Evolutionary conservation across 106 monocot species (phyloP).

Genomic region (Triglochin maritima): DNA sequence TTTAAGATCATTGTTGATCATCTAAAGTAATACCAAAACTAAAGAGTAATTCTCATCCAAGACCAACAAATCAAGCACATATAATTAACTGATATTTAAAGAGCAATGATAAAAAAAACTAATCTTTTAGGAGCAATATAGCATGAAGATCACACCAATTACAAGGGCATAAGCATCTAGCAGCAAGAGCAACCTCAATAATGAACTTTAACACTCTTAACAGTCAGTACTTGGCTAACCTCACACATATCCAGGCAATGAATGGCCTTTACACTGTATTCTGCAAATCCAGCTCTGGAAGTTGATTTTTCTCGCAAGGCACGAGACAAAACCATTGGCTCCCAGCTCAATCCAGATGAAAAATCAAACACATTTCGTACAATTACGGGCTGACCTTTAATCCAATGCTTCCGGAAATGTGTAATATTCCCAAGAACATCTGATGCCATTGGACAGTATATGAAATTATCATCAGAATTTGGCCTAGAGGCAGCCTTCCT

Average conservation of each 20-base stretch:
- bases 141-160: no score
- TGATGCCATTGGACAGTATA: conserved; percentile 48
- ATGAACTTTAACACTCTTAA: no score
- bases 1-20: no score
- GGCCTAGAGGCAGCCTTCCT: conserved; percentile 36
- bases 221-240: conserved; percentile 1
- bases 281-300: conserved; percentile 6
- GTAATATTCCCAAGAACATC: conserved; percentile 20
- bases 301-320: conserved; percentile 30
- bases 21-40: no score
- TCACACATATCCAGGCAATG: conserved; percentile 28
- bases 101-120: no score
- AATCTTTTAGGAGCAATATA: no score
- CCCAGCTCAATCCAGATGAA: conserved; percentile 64
- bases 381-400: conserved; percentile 54
- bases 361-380: conserved; percentile 45
- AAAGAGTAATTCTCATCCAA: no score
- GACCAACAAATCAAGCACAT: no score
- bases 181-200: no score
- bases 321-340: conserved; percentile 68
- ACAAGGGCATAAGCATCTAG: no score
- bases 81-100: no score
- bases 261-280: conserved; percentile 12
- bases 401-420: conserved; percentile 62
- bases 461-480: conserved; percentile 36